A percentile compares a stretch with the other conserved stretches of the same genome.
Evolutionary conservation across 371 early-diverging fungal genomes (phyloP).

Genomic region (Apophysomyces trapeziformis): DNA sequence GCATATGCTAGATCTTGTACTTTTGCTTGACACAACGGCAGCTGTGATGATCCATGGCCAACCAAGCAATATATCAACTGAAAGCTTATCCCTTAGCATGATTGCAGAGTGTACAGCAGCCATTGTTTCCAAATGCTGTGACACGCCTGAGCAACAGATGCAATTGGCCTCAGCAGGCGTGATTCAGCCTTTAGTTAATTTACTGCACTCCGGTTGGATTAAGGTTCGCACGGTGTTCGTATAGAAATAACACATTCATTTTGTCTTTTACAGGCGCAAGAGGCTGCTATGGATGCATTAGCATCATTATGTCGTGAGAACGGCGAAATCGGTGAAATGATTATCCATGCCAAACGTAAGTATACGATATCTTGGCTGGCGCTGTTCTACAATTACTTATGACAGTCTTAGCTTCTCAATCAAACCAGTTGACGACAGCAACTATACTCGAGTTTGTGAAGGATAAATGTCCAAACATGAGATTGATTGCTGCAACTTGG

Average conservation of each 20-base stretch:
- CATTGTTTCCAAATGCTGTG: constrained; percentile 70
- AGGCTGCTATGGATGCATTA: constrained; percentile 81
- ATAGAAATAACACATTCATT: not conserved
- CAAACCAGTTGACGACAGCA: constrained; percentile 41
- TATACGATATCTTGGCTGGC: not conserved
- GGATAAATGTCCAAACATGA: constrained; percentile 67
- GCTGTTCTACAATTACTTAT: not conserved
- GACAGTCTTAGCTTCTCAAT: constrained; percentile 25
- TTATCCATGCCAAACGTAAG: constrained; percentile 58
- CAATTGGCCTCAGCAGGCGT: constrained; percentile 65
- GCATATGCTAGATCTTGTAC: constrained; percentile 42
- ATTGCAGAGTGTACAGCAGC: constrained; percentile 73
- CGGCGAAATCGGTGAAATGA: constrained; percentile 50
- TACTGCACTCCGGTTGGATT: constrained; percentile 61
- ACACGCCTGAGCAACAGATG: constrained; percentile 63
- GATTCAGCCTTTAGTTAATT: constrained; percentile 60
- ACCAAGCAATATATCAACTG: constrained; percentile 34
- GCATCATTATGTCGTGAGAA: constrained; percentile 72
- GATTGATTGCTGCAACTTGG: constrained; percentile 75
- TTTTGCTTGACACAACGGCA: constrained; percentile 36
- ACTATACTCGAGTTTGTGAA: constrained; percentile 67
- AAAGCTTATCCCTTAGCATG: constrained; percentile 57
- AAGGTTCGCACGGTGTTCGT: constrained; percentile 33
- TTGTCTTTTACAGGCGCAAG: constrained; percentile 59
- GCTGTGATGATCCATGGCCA: constrained; percentile 28